A percentile compares a stretch with the other conserved stretches of the same genome.
phyloP scores from a whole-genome alignment of 768 basidiomycete genomes.

The Lentinula raphanica region DNA sequence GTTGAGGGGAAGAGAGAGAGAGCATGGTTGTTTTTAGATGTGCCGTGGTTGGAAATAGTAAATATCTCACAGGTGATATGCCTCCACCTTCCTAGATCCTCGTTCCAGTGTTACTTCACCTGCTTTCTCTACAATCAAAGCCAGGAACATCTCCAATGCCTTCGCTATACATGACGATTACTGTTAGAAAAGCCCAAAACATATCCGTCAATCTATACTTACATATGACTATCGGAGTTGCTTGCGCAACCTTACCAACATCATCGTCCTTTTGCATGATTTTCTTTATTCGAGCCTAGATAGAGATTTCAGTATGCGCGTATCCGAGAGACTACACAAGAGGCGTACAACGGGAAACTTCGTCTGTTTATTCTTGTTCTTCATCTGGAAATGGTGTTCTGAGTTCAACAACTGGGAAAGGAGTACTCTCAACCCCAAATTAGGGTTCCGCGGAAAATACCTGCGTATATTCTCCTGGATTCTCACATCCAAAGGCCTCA shows the following conservation, averaged over 20 bases:
- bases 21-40: background rate
- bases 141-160: constrained; percentile 88
- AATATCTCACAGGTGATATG: constrained; percentile 78
- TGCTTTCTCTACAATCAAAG: constrained; percentile 75
- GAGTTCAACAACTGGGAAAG: no score
- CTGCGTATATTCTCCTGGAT: no score
- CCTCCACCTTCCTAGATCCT: constrained; percentile 85
- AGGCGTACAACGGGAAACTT: constrained; percentile 83
- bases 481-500: no score
- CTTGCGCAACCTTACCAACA: constrained; percentile 96
- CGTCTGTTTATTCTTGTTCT: constrained; percentile 87
- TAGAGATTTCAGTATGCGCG: background rate
- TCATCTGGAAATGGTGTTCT: constrained; percentile 48
- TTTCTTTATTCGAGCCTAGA: constrained; percentile 93
- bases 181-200: background rate
- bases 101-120: constrained; percentile 73
- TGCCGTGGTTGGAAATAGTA: background rate
- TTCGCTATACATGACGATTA: constrained; percentile 55
- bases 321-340: background rate
- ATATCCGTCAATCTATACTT: constrained; percentile 25
- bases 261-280: constrained; percentile 99
- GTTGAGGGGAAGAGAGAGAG: constrained; percentile 3
- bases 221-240: constrained; percentile 97
- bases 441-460: no score
- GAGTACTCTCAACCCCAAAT: no score